phyloP scores from a whole-genome alignment of 768 basidiomycete genomes.

The Multifurca ochricompacta region DNA sequence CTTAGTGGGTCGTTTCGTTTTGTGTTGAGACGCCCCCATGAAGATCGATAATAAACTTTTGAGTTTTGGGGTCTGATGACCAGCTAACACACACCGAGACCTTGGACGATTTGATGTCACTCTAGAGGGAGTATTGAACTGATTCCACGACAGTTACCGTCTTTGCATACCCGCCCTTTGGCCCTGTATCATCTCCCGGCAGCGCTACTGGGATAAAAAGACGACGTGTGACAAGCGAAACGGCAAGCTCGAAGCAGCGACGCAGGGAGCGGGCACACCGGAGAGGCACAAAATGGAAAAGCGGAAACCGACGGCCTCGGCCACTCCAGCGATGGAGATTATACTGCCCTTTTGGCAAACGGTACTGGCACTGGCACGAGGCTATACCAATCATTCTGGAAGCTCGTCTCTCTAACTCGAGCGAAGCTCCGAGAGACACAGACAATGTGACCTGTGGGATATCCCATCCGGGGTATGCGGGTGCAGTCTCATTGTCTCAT shows the following conservation, averaged over 20 bases:
- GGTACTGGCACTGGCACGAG: not conserved
- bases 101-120: not conserved
- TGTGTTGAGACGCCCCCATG: not conserved
- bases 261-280: not conserved
- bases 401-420: not conserved
- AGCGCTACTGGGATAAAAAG: not conserved
- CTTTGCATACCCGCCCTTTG: not conserved
- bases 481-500: not conserved
- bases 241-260: not conserved
- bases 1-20: not conserved
- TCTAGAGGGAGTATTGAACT: not conserved
- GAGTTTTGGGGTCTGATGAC: slow-evolving; percentile 8
- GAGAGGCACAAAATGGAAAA: not conserved
- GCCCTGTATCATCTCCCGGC: not conserved
- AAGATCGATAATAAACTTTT: slow-evolving; percentile 7
- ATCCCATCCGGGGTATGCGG: not conserved
- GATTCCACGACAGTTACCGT: not conserved
- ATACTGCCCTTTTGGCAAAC: not conserved
- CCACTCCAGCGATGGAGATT: slow-evolving; percentile 1
- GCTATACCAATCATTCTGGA: not conserved
- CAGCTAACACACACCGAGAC: not conserved
- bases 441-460: not conserved
- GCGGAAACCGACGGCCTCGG: not conserved
- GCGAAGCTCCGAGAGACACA: not conserved
- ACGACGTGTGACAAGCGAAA: not conserved